phyloP scores from a whole-genome alignment of 1,139 yeast species.

The Schizosaccharomyces versatilis region DNA sequence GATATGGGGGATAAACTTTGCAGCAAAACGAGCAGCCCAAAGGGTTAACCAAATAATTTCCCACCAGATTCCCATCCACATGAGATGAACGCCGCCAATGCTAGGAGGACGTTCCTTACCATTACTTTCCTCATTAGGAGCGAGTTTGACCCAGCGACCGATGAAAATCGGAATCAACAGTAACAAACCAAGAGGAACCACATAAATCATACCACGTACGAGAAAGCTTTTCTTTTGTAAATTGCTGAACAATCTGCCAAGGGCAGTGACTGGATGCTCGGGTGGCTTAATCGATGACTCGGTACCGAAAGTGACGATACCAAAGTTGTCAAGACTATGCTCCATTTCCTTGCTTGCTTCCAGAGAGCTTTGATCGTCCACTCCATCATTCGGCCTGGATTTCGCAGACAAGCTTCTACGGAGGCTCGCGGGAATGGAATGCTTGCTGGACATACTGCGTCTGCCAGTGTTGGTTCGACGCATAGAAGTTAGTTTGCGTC shows the following conservation, averaged over 20 bases:
- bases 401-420: too few relatives aligned
- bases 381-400: too few relatives aligned
- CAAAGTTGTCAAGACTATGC: not conserved
- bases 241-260: constrained; percentile 8
- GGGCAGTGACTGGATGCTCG: constrained; percentile 6
- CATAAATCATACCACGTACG: constrained; percentile 8
- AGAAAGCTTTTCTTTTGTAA: constrained; percentile 7
- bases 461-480: too few relatives aligned
- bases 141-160: not conserved
- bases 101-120: not conserved
- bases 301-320: not conserved
- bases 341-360: not conserved
- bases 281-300: constrained; percentile 4
- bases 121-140: not conserved
- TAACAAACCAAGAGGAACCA: constrained; percentile 8
- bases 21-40: constrained; percentile 9
- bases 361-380: not conserved
- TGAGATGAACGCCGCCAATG: constrained; percentile 9
- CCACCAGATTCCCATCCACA: constrained; percentile 11
- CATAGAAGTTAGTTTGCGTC: too few relatives aligned
- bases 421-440: too few relatives aligned
- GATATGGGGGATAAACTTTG: constrained; percentile 7
- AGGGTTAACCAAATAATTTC: constrained; percentile 10
- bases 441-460: too few relatives aligned
- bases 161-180: constrained; percentile 8